Evolutionary conservation across 306 rosid species (phyloP).

Genomic region (Glycine tomentella): DNA sequence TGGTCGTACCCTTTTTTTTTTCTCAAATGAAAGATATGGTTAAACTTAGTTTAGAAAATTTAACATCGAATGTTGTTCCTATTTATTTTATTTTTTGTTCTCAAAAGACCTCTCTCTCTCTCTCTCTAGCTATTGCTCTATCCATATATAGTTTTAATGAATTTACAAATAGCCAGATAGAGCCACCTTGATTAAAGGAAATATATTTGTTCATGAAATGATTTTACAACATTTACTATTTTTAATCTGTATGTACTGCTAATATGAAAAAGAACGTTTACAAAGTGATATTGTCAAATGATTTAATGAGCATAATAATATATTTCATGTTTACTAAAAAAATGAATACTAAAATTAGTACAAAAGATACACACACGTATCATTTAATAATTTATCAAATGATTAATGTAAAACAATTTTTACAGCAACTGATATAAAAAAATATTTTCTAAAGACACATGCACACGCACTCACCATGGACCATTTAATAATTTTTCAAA

Average conservation of each 20-base stretch:
- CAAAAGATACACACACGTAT: too few relatives aligned
- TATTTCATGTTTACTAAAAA: too few relatives aligned
- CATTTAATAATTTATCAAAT: too few relatives aligned
- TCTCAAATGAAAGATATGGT: background rate
- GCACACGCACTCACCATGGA: too few relatives aligned
- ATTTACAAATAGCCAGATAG: background rate
- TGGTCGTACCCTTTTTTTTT: background rate
- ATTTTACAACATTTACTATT: background rate
- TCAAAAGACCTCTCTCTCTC: background rate
- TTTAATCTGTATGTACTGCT: background rate
- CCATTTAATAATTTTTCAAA: too few relatives aligned
- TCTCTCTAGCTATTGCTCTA: background rate
- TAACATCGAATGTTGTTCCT: background rate
- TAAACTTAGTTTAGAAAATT: background rate
- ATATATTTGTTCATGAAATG: slow-evolving; percentile 1
- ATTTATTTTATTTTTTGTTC: background rate
- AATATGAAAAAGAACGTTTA: background rate
- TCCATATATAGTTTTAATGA: background rate
- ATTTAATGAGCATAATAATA: background rate
- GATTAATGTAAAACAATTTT: too few relatives aligned
- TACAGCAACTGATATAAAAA: too few relatives aligned
- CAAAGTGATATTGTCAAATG: background rate
- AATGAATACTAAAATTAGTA: too few relatives aligned
- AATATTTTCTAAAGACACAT: too few relatives aligned
- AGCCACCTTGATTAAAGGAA: background rate